These are phyloP conservation scores for Prunus fruticosa DNA, from an alignment of 306 rosid genomes.

Conservation along the genomic window DNA sequence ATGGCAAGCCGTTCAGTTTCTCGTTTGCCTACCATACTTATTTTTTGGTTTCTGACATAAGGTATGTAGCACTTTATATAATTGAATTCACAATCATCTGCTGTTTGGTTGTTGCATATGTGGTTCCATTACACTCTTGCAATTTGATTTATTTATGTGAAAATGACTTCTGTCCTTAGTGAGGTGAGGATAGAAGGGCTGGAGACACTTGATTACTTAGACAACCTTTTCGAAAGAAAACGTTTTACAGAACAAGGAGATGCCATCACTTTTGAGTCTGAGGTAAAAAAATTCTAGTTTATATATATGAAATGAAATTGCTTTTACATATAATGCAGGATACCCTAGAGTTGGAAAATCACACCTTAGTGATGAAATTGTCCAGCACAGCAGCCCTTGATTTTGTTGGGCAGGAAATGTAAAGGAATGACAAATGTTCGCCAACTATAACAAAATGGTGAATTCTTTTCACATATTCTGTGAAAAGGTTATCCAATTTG, in stretches of 20 bases:
- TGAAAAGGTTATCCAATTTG: neutral
- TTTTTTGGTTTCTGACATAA: constrained; percentile 80
- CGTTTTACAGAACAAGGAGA: constrained; percentile 97
- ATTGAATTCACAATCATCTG: neutral
- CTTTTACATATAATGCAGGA: neutral
- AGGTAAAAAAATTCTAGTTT: constrained; percentile 36
- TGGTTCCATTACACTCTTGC: neutral
- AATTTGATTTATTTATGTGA: constrained; percentile 5
- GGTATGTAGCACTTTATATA: constrained; percentile 37
- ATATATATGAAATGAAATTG: neutral
- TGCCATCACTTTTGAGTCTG: constrained; percentile 87
- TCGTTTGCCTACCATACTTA: constrained; percentile 89
- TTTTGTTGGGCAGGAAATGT: too few relatives aligned
- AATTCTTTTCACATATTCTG: neutral
- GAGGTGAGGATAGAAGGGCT: constrained; percentile 94
- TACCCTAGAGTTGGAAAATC: neutral
- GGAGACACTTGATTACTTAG: constrained; percentile 87
- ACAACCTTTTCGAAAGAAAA: constrained; percentile 72
- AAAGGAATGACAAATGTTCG: too few relatives aligned
- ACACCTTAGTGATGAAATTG: too few relatives aligned
- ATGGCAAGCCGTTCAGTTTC: constrained; percentile 82
- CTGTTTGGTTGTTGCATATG: neutral
- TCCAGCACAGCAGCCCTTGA: too few relatives aligned
- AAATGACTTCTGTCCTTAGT: constrained; percentile 32
- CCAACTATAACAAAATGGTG: neutral